Evolutionary conservation across 345 rosid species (phyloP).

Genomic region (Syzygium grande): DNA sequence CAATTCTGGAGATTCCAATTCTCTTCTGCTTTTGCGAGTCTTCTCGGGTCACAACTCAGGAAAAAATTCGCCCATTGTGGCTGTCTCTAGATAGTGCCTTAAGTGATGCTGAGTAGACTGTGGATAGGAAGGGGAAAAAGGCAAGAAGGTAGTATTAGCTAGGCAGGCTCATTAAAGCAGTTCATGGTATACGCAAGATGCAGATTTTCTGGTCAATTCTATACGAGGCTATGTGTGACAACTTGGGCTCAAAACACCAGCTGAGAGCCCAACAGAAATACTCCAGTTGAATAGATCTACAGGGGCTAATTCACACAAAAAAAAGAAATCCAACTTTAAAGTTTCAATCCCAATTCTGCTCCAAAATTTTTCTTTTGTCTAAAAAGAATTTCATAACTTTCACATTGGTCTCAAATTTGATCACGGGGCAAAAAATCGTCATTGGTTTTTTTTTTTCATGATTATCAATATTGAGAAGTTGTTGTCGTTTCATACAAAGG

Average conservation of each 20-base stretch:
- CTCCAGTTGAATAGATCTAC: background rate
- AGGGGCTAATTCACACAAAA: background rate
- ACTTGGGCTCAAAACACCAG: background rate
- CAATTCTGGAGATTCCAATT: background rate
- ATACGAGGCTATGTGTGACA: background rate
- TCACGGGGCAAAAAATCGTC: background rate
- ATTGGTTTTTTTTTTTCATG: background rate
- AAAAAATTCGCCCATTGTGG: background rate
- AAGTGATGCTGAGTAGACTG: background rate
- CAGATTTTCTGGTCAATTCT: background rate
- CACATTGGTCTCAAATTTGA: background rate
- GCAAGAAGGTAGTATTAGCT: background rate
- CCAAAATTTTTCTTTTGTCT: background rate
- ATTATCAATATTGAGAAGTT: background rate
- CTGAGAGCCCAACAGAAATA: background rate
- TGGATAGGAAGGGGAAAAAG: background rate
- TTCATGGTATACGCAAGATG: background rate
- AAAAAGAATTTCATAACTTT: background rate
- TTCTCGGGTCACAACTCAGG: background rate
- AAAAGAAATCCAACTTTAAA: background rate
- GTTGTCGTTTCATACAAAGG: accelerated
- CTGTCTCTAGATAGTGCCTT: background rate
- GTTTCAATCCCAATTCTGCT: background rate
- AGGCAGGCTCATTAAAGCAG: background rate
- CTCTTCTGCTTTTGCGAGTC: background rate